Percentiles rank a stretch among this genome's conserved stretches.
Conservation (phyloP, 2,329 filamentous ascomycete genomes). For the Xylariaceae sp. region DNA sequence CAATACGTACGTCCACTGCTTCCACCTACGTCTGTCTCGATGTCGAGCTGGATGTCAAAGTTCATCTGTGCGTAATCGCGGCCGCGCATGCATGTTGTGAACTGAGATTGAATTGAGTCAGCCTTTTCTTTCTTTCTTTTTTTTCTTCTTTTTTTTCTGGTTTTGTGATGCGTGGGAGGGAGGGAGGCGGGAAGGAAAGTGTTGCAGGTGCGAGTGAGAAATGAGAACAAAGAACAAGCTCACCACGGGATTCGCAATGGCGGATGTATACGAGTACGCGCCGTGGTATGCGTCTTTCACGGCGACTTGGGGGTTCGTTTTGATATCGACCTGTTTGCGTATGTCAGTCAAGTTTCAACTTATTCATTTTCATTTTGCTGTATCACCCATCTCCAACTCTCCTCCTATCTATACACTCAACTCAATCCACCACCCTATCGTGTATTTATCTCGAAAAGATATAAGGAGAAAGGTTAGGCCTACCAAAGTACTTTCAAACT, state of each 20-base stretch:
- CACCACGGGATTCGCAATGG: conserved; percentile 11
- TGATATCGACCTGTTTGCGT: conserved; percentile 7
- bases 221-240: neutral
- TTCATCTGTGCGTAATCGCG: conserved; percentile 8
- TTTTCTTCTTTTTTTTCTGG: no score
- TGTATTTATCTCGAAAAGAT: no score
- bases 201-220: no score
- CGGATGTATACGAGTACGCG: conserved; percentile 8
- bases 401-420: no score
- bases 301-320: conserved; percentile 10
- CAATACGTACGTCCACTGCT: conserved; percentile 13
- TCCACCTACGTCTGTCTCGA: conserved; percentile 11
- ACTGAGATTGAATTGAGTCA: conserved; percentile 6
- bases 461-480: no score
- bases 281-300: conserved; percentile 10
- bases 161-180: no score
- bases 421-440: no score
- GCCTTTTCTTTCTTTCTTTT: no score
- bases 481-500: conserved; percentile 9
- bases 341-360: neutral
- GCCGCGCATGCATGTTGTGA: conserved; percentile 14
- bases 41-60: conserved; percentile 10
- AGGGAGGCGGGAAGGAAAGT: no score
- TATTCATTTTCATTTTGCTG: neutral
- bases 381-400: no score